phyloP scores from a whole-genome alignment of 106 monocot genomes.

The Apostasia shenzhenica region DNA sequence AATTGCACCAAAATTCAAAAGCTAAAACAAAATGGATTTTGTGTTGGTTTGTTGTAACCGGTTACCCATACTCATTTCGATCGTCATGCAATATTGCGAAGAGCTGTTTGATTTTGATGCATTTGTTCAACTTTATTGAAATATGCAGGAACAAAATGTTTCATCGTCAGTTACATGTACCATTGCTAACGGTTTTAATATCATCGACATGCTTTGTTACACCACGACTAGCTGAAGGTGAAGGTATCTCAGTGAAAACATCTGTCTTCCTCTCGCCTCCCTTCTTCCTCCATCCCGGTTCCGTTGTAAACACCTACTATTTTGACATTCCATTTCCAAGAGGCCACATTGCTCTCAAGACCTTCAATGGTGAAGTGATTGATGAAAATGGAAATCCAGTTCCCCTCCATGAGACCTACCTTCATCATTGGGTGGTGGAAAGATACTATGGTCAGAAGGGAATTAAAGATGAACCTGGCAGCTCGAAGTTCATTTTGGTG shows the following conservation, averaged over 20 bases:
- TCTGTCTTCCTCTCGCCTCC: slow-evolving; percentile 55
- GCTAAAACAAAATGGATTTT: too few relatives aligned
- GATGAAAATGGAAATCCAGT: slow-evolving; percentile 50
- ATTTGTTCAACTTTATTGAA: too few relatives aligned
- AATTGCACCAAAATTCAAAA: too few relatives aligned
- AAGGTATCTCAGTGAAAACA: slow-evolving; percentile 26
- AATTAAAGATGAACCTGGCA: neutral
- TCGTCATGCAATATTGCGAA: too few relatives aligned
- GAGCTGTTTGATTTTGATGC: too few relatives aligned
- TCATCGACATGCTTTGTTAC: slow-evolving; percentile 1
- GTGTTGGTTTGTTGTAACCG: too few relatives aligned
- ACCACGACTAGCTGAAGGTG: neutral
- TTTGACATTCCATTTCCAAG: slow-evolving; percentile 54
- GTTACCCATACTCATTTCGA: too few relatives aligned
- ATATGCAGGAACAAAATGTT: slow-evolving; percentile 10
- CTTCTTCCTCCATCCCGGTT: slow-evolving; percentile 42
- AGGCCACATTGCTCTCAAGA: slow-evolving; percentile 82
- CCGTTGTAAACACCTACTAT: slow-evolving; percentile 41
- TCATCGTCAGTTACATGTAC: slow-evolving; percentile 1
- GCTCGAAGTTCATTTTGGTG: slow-evolving; percentile 12
- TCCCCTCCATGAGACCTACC: slow-evolving; percentile 76
- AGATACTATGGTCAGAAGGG: slow-evolving; percentile 31
- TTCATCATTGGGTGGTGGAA: slow-evolving; percentile 72
- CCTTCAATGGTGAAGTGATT: slow-evolving; percentile 62
- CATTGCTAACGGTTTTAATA: neutral